A percentile compares a stretch with the other conserved stretches of the same genome.
These are phyloP conservation scores for Lasiosphaeris hirsuta DNA, from an alignment of 495 filamentous ascomycete genomes.

Conservation along the genomic window DNA sequence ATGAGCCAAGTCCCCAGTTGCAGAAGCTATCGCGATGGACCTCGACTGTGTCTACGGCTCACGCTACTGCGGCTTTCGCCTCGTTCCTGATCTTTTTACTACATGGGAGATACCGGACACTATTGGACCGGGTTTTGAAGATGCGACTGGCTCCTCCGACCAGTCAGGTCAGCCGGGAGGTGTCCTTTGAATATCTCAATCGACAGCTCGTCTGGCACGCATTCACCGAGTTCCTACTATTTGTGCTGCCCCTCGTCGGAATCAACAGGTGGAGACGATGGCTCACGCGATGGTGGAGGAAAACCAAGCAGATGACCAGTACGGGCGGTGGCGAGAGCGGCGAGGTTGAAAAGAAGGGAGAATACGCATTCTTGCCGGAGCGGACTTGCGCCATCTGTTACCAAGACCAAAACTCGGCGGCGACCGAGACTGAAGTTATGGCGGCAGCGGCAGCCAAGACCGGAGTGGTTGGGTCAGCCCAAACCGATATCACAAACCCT, in stretches of 20 bases:
- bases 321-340: constrained; percentile 35
- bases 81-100: constrained; percentile 89
- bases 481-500: constrained; percentile 94
- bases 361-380: constrained; percentile 82
- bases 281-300: constrained; percentile 79
- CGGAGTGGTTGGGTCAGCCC: constrained; percentile 79
- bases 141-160: constrained; percentile 82
- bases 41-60: constrained; percentile 61
- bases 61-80: constrained; percentile 73
- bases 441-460: constrained; percentile 59
- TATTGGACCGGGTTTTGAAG: constrained; percentile 81
- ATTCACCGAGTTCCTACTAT: constrained; percentile 96
- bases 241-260: constrained; percentile 88
- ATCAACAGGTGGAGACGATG: constrained; percentile 90
- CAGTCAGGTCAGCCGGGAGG: constrained; percentile 78
- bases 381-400: constrained; percentile 98
- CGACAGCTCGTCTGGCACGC: constrained; percentile 98
- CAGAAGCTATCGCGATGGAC: constrained; percentile 65
- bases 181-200: constrained; percentile 96
- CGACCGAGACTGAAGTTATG: constrained; percentile 66
- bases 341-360: constrained; percentile 59
- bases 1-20: constrained; percentile 50
- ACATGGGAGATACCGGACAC: constrained; percentile 85
- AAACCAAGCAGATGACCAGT: constrained; percentile 61
- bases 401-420: constrained; percentile 76